These are phyloP conservation scores for Yamagishiella unicocca DNA, from an alignment of 139 green algal genomes.

Conservation along the genomic window DNA sequence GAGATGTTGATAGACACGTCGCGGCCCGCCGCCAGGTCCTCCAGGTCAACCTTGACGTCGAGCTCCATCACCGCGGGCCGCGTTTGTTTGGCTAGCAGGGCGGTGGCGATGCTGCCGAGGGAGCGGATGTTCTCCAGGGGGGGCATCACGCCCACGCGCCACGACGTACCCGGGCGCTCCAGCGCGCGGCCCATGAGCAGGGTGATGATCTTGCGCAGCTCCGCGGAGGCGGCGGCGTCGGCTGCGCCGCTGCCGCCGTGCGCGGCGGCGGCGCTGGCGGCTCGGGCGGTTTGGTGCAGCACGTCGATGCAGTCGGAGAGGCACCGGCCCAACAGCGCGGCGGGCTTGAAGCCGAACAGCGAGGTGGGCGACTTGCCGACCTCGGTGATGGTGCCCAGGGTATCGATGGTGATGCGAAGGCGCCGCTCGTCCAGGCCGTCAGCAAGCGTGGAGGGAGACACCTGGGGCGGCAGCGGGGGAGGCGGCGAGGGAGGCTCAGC, in stretches of 20 bases:
- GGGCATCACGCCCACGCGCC: slow-evolving; percentile 43
- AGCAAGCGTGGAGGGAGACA: neutral
- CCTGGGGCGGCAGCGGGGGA: neutral
- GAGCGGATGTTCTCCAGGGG: slow-evolving; percentile 28
- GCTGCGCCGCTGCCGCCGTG: neutral
- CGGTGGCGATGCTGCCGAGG: slow-evolving; percentile 30
- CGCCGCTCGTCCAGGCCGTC: slow-evolving; percentile 57
- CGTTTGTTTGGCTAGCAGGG: slow-evolving; percentile 42
- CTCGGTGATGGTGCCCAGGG: slow-evolving; percentile 40
- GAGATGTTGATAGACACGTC: slow-evolving; percentile 29
- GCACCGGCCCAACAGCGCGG: slow-evolving; percentile 46
- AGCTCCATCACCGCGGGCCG: slow-evolving; percentile 47
- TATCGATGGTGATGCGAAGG: slow-evolving; percentile 57
- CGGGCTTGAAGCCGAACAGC: slow-evolving; percentile 64
- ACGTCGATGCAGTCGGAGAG: slow-evolving; percentile 45
- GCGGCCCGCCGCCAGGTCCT: slow-evolving; percentile 29
- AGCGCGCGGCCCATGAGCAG: slow-evolving; percentile 17
- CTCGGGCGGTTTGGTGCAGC: slow-evolving; percentile 9
- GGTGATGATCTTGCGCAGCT: slow-evolving; percentile 14
- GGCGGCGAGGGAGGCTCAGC: neutral
- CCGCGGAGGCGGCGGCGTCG: neutral
- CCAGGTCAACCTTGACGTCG: slow-evolving; percentile 42
- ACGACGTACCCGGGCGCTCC: slow-evolving; percentile 31
- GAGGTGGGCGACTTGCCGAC: slow-evolving; percentile 34
- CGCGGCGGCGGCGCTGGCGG: neutral